Percentiles rank a stretch among this genome's conserved stretches.
Evolutionary conservation across 169 alveolate species (phyloP).

Genomic region (Ichthyophthirius multifiliis): DNA sequence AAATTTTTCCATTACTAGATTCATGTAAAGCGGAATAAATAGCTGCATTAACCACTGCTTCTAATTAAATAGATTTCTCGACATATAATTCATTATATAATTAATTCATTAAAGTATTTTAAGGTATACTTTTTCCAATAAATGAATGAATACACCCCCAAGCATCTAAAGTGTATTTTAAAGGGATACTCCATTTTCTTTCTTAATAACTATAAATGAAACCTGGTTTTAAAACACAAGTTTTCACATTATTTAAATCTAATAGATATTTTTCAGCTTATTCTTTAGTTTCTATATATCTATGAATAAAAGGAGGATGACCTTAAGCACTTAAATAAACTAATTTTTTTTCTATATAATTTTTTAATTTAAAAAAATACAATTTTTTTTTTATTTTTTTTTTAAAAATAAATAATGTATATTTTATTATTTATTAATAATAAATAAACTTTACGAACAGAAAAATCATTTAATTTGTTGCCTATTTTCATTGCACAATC

Average conservation of each 20-base stretch:
- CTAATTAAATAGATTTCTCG: constrained; percentile 36
- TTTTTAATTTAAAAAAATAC: not conserved
- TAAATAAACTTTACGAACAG: too few species aligned
- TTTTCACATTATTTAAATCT: constrained; percentile 4
- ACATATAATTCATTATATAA: constrained; percentile 44
- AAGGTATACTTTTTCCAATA: constrained; percentile 17
- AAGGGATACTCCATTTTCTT: constrained; percentile 51
- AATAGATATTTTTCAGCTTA: constrained; percentile 48
- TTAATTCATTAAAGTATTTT: constrained; percentile 29
- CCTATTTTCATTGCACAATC: constrained; percentile 47
- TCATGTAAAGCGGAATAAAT: not conserved
- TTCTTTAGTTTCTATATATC: constrained; percentile 40
- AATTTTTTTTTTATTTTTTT: not conserved
- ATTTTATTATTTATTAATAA: constrained; percentile 24
- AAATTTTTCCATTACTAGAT: not conserved
- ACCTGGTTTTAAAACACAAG: constrained; percentile 52
- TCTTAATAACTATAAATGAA: constrained; percentile 26
- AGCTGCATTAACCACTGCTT: constrained; percentile 32
- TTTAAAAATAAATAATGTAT: not conserved
- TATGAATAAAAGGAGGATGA: constrained; percentile 46
- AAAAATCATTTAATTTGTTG: too few species aligned
- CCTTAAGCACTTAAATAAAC: not conserved
- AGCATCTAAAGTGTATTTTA: constrained; percentile 13
- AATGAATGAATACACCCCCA: constrained; percentile 18
- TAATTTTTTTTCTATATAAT: constrained; percentile 19